phyloP scores from a whole-genome alignment of 139 green algal species.

The Tetradesmus obliquus region DNA sequence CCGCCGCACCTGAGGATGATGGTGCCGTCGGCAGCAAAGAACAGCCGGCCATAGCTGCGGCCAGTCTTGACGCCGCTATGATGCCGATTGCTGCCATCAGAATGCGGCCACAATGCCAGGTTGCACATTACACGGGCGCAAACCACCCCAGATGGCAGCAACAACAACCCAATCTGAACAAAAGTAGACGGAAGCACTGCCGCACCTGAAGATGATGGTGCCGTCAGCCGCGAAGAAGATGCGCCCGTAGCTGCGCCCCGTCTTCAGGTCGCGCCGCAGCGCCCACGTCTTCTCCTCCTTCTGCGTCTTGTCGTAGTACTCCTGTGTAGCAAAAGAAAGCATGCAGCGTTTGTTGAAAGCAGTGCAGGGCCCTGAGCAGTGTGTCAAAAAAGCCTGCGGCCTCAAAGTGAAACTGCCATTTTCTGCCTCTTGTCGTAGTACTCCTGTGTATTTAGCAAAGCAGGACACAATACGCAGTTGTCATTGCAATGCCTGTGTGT shows the following conservation, averaged over 20 bases:
- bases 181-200: neutral
- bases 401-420: too few relatives aligned
- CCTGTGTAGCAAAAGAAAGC: neutral
- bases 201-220: slow-evolving; percentile 41
- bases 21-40: slow-evolving; percentile 24
- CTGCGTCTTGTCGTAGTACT: slow-evolving; percentile 39
- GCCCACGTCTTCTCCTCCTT: slow-evolving; percentile 13
- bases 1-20: slow-evolving; percentile 29
- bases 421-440: too few relatives aligned
- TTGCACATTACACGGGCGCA: neutral
- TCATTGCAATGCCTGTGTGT: too few relatives aligned
- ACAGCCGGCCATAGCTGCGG: slow-evolving; percentile 13
- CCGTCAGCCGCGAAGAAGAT: slow-evolving; percentile 24
- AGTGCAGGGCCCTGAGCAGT: too few relatives aligned
- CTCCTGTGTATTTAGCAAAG: too few relatives aligned
- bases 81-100: neutral
- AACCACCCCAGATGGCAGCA: neutral
- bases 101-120: neutral
- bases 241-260: slow-evolving; percentile 19
- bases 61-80: neutral
- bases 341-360: too few relatives aligned
- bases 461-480: too few relatives aligned
- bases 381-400: too few relatives aligned
- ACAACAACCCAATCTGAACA: neutral
- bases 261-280: slow-evolving; percentile 33